Evolutionary conservation across 2,329 filamentous ascomycete genomes (phyloP), one percentile per base, ranked within the genome.

Genomic region (Cucurbitaria berberidis): DNA sequence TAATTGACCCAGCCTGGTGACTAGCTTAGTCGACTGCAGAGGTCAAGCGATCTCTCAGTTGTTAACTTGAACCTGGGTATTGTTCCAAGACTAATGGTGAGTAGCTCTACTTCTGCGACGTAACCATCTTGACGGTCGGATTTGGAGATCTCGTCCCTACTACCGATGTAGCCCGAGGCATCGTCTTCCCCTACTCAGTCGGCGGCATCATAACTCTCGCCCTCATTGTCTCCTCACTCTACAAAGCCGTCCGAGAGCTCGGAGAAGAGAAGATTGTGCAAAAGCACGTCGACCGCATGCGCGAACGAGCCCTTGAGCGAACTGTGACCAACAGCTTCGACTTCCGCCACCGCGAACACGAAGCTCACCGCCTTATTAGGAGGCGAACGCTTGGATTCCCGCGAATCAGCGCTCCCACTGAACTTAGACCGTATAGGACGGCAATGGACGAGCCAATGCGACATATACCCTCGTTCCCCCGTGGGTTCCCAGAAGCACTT

Each of bases 201-300:
- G 81, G 92, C 6, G 93, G 93, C 2, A 88, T 95, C 51, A 89
- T 96, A 55, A 93, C 89, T 62, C 81, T 96, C 1, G 91, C 90
- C 84, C 80, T 96, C 21, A 88, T 96, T 49, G 88, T 96, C 21
- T 87, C 86, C 18, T 91, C 89, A 34, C 91, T 96, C 57, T 85
- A 90, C 29, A 89, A 81, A 38, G 88, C 88, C 54, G 83, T 82
- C 1, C 66, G 75, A 9, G 83, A 88, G 53, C 75, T 89, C 26
- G 82, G 84, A 21, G 78, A 83, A 43, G 82, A 86, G 55, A 87
- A 89, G 34, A 80, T 89, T 21, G 74, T 89, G 44, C 80, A 81
- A 50, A 81, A 81, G 35, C 86, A 88, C 64, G 75, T 85, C 45
- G 78, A 84, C 40, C 79, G 79, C 15, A 78, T 79, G 49, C 80